phyloP scores from a whole-genome alignment of 192 early-diverging fungal genomes.

The Entomortierella beljakovae region DNA sequence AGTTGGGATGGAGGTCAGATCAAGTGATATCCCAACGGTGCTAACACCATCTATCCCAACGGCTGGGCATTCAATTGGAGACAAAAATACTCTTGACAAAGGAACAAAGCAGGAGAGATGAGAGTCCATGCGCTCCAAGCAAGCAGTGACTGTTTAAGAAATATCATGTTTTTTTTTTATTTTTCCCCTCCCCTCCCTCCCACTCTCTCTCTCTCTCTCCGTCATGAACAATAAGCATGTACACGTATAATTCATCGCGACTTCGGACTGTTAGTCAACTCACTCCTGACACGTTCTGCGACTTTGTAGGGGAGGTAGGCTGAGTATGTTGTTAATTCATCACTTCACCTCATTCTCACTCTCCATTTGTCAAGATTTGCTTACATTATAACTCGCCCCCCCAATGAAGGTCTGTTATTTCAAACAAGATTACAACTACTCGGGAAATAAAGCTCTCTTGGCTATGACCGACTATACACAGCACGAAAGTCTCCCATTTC shows the following conservation, averaged over 20 bases:
- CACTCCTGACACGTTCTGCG: conserved; percentile 2
- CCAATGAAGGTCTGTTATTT: conserved; percentile 20
- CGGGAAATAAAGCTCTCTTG: conserved; percentile 3
- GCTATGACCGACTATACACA: conserved; percentile 46
- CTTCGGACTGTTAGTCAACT: conserved; percentile 22
- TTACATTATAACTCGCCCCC: too few species aligned
- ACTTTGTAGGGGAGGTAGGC: conserved; percentile 32
- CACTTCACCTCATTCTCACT: not conserved
- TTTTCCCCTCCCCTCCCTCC: too few species aligned
- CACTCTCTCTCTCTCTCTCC: too few species aligned
- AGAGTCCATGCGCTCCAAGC: too few species aligned
- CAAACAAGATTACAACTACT: not conserved
- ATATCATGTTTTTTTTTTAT: too few species aligned
- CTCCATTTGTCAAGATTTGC: not conserved
- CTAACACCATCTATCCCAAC: too few species aligned
- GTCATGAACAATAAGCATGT: not conserved
- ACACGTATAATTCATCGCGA: not conserved
- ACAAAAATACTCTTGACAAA: too few species aligned
- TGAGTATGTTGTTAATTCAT: not conserved
- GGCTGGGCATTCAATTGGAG: too few species aligned
- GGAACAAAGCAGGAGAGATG: too few species aligned
- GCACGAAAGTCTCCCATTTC: conserved; percentile 12
- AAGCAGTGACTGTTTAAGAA: too few species aligned
- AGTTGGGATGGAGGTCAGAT: too few species aligned
- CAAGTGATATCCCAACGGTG: too few species aligned